Base-by-base conservation (phyloP, 2,329 filamentous ascomycete species). In the Fusarium burgessii region DNA sequence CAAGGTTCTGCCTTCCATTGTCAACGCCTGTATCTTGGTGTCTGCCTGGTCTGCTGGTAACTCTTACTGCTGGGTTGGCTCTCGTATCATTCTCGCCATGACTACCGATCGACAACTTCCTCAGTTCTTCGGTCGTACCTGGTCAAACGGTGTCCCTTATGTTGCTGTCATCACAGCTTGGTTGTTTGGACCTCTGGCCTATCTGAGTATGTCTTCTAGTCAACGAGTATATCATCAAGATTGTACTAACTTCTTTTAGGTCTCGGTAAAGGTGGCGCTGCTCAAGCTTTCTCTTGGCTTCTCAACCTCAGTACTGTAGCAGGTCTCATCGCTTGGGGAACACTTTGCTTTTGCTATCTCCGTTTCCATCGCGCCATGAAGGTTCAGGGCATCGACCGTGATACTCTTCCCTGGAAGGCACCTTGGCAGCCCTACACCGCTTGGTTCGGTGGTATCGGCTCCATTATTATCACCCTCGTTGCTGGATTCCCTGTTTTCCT, bases 401-500 rank as follows among this genome's bases (percentile, higher is more conserved):
- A 84, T 25, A 79, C 78, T 3, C 80, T 89, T 7, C 88, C 88
- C 0, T 90, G 86, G 82, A 81, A 76, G 54, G 87, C 87, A 0
- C 80, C 81, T 1, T 77, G 85, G 15, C 87, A 90, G 77, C 88
- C 92, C 0, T 94, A 91, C 76, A 89, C 88, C 4, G 87, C 91
- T 0, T 93, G 86, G 75, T 80, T 87, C 58, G 85, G 86, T 13
- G 85, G 93, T 3, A 77, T 86, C 18, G 77, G 89, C 27, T 86
- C 93, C 57, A 77, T 79, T 6, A 80, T 93, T 29, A 83, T 95
- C n/a, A 88, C 86, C 3, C 80, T 95, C 6, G 90, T 93, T 72
- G 93, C 93, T 74, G 93, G 92, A 2, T 95, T 94, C 80, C 87
- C 90, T 38, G 87, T 92, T 17, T 95, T 95, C 78, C 91, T 91